These are phyloP conservation scores for Skeletonema costatum DNA, from an alignment of 108 stramenopile species.

Conservation along the genomic window DNA sequence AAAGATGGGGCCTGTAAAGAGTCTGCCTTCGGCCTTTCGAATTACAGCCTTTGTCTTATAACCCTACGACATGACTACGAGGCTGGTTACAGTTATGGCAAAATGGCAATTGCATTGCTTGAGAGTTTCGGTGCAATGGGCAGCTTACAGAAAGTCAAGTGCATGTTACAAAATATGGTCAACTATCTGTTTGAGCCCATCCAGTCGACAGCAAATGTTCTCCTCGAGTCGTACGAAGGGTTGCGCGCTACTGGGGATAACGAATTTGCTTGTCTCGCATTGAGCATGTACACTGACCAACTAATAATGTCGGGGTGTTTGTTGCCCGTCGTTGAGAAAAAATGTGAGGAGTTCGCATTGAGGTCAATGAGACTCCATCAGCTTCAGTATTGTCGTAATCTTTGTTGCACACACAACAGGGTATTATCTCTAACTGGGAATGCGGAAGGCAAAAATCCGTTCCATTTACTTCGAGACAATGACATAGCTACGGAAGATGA, in stretches of 20 bases:
- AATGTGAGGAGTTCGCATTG: neutral
- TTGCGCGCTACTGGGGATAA: neutral
- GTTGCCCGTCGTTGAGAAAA: neutral
- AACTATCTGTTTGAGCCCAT: neutral
- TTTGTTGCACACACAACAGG: neutral
- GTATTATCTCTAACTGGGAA: neutral
- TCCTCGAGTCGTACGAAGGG: neutral
- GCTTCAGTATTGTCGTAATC: neutral
- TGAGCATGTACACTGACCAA: neutral
- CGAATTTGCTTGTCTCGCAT: neutral
- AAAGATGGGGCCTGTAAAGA: neutral
- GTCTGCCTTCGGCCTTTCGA: neutral
- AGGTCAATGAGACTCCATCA: neutral
- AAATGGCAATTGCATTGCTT: neutral
- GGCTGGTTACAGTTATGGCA: neutral
- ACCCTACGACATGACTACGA: neutral
- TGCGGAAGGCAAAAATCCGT: neutral
- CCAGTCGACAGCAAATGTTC: neutral
- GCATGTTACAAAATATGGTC: neutral
- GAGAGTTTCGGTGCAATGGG: neutral
- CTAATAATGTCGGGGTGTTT: neutral
- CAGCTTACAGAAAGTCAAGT: neutral
- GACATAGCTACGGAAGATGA: neutral
- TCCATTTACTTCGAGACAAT: neutral
- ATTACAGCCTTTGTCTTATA: neutral